A percentile compares a stretch with the other conserved stretches of the same genome.
Evolutionary conservation across 108 stramenopile genomes (phyloP).

Genomic region (Skeletonema costatum): DNA sequence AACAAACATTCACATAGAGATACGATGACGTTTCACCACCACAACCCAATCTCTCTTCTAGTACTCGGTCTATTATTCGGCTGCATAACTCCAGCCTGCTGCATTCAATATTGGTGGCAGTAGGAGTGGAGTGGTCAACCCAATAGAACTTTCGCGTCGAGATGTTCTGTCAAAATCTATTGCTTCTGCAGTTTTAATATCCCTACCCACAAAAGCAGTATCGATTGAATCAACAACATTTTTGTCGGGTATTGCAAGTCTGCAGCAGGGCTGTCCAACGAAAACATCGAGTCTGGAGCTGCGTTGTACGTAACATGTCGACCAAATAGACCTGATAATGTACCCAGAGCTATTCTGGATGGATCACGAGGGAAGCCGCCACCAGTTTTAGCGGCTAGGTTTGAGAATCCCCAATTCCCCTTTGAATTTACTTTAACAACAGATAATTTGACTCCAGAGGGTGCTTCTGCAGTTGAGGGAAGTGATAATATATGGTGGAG

Average conservation of each 20-base stretch:
- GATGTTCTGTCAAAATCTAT: neutral
- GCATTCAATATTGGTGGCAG: no score
- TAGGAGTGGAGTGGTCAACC: no score
- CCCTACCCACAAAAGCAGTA: neutral
- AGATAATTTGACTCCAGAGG: conserved; percentile 56
- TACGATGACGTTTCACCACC: no score
- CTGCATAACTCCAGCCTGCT: no score
- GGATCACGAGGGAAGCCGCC: conserved; percentile 63
- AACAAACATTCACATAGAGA: no score
- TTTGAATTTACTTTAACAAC: conserved; percentile 42
- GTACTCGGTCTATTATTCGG: no score
- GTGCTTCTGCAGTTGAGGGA: conserved; percentile 14
- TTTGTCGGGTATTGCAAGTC: neutral
- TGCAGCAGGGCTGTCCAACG: neutral
- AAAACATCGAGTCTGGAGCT: neutral
- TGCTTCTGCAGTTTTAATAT: neutral
- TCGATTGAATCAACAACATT: neutral
- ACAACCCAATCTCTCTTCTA: no score
- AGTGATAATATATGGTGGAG: conserved; percentile 49
- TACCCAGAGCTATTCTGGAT: conserved; percentile 58
- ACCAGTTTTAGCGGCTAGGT: conserved; percentile 55
- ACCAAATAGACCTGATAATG: conserved; percentile 59
- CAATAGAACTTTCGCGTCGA: neutral
- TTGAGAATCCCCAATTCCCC: conserved; percentile 53
- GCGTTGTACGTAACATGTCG: conserved; percentile 62